A percentile compares a stretch with the other conserved stretches of the same genome.
phyloP scores from a whole-genome alignment of 768 basidiomycete species.

The Lactifluus pinguis region DNA sequence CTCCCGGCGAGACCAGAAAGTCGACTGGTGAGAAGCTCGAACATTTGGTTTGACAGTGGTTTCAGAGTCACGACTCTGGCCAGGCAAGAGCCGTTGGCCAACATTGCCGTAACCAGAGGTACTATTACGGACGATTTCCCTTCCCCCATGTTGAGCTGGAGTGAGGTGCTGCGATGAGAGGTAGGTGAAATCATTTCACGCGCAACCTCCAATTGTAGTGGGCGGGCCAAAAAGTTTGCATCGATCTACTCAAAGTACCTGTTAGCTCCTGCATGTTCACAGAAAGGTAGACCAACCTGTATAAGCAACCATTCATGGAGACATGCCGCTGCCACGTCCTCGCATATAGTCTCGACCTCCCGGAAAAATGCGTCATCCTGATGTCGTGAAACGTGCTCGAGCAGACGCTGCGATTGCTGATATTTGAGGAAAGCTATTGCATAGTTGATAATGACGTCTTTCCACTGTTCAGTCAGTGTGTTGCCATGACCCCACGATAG shows the following conservation, averaged over 20 bases:
- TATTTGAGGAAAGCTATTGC: no score
- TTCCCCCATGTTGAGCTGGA: constrained; percentile 29
- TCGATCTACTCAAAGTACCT: constrained; percentile 30
- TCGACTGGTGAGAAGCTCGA: constrained; percentile 35
- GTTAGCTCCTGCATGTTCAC: no score
- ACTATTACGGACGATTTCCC: constrained; percentile 41
- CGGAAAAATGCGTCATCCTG: no score
- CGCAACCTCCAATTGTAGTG: constrained; percentile 35
- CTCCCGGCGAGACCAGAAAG: constrained; percentile 37
- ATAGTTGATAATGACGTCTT: no score
- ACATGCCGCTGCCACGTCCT: no score
- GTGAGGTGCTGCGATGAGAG: constrained; percentile 28
- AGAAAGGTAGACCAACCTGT: neutral
- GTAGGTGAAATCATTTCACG: constrained; percentile 38
- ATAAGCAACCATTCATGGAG: constrained; percentile 5
- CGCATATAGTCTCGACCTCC: no score
- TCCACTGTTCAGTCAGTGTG: no score
- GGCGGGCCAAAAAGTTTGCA: constrained; percentile 34
- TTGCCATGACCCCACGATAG: no score
- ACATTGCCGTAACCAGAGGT: constrained; percentile 31
- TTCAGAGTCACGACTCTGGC: constrained; percentile 24
- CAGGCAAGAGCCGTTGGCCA: constrained; percentile 36
- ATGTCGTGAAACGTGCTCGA: no score
- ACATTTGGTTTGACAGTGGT: constrained; percentile 39
- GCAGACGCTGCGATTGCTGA: no score